Percentiles rank a stretch among this genome's conserved stretches.
phyloP scores from a whole-genome alignment of 2,329 filamentous ascomycete genomes.

The Talaromyces sp. region DNA sequence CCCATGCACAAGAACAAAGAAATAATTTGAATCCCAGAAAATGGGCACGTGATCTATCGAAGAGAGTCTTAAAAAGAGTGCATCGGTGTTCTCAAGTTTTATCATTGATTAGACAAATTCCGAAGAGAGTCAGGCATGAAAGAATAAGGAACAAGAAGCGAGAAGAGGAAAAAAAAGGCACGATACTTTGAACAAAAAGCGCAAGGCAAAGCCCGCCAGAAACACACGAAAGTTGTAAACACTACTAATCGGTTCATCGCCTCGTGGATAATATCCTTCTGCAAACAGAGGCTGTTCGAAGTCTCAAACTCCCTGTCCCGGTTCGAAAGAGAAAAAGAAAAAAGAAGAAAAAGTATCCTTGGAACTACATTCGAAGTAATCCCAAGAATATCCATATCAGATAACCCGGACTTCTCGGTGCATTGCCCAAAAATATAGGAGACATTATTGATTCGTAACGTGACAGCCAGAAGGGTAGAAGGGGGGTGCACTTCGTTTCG shows the following conservation, averaged over 20 bases:
- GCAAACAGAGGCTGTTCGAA: neutral
- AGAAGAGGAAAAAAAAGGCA: neutral
- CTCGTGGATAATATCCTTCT: neutral
- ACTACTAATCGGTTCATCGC: neutral
- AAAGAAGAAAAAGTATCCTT: neutral
- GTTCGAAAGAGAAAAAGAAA: neutral
- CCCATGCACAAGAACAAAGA: neutral
- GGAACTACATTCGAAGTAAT: neutral
- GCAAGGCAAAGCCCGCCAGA: neutral
- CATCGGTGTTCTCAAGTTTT: neutral
- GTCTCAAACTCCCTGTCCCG: slow-evolving; percentile 2
- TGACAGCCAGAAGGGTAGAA: slow-evolving; percentile 29
- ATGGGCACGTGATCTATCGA: no score
- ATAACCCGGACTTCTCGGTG: slow-evolving; percentile 5
- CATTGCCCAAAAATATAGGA: slow-evolving; percentile 34
- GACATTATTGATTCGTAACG: slow-evolving; percentile 37
- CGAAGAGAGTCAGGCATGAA: neutral
- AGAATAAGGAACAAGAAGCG: neutral
- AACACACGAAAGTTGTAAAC: neutral
- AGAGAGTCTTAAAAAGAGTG: no score
- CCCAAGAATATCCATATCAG: neutral
- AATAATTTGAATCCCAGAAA: neutral
- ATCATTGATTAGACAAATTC: neutral
- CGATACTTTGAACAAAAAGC: neutral
- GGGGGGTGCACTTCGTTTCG: slow-evolving; percentile 24